phyloP scores from a whole-genome alignment of 495 filamentous ascomycete genomes.

The Hamigera avellanea region DNA sequence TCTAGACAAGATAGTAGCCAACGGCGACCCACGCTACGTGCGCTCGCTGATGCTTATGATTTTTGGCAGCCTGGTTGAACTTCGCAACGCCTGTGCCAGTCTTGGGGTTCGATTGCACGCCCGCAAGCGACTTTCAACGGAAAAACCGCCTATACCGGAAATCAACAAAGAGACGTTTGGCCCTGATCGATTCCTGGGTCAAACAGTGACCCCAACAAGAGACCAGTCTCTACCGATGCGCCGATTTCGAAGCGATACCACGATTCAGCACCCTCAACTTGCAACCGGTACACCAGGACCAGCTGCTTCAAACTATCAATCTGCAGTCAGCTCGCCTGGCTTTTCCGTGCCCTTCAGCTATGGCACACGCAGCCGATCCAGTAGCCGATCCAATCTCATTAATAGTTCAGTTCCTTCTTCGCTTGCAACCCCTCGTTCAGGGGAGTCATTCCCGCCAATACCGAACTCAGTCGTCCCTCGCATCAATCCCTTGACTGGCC shows the following conservation, averaged over 20 bases:
- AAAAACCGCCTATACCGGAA: conserved; percentile 18
- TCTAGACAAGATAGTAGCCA: conserved; percentile 56
- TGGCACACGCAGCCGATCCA: conserved; percentile 35
- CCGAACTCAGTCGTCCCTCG: conserved; percentile 28
- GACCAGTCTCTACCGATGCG: conserved; percentile 37
- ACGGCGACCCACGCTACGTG: conserved; percentile 67
- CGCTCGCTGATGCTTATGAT: conserved; percentile 70
- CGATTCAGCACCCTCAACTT: conserved; percentile 44
- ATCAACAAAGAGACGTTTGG: conserved; percentile 11
- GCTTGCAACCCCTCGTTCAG: conserved; percentile 60
- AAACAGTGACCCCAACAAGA: conserved; percentile 49
- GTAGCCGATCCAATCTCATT: conserved; percentile 37
- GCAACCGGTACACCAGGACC: conserved; percentile 14
- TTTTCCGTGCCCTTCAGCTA: conserved; percentile 22
- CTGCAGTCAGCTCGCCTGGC: conserved; percentile 22
- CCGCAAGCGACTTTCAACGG: conserved; percentile 11
- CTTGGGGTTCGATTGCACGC: conserved; percentile 21
- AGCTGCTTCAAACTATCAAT: conserved; percentile 15
- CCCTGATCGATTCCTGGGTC: conserved; percentile 27
- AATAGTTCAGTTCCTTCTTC: conserved; percentile 36
- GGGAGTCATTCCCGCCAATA: conserved; percentile 60
- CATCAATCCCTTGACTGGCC: conserved; percentile 38
- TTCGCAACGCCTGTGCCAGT: conserved; percentile 43
- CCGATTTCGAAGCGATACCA: conserved; percentile 50
- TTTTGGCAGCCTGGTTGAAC: conserved; percentile 69